Base-by-base conservation (phyloP, 257 asterid genomes). In the Forsythia suspensa region DNA sequence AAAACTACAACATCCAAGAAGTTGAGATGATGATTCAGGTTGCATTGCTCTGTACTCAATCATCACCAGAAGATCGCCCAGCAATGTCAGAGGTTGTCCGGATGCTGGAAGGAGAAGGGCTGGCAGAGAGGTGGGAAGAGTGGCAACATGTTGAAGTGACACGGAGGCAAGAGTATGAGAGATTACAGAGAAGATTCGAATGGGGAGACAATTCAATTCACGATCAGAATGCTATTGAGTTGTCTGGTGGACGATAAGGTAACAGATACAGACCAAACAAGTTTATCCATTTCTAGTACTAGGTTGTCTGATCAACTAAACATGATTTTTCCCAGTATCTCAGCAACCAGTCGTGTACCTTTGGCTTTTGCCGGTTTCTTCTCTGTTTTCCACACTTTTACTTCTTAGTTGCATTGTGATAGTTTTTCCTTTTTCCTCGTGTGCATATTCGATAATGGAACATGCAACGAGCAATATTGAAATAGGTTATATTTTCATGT, bases 11-110 rank as follows among this genome's bases (percentile, higher is more conserved):
- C 82, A 91, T 92, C 57, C 75, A 88, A 2, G 97, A 93, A 80
- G 97, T 95, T 34, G 99, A 95, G 89, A 92, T 90, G 95, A 91
- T 95, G 98, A 91, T 93, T 68, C 96, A 94, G 88, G 97, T 95
- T 8, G 99, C 99, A 3, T 75, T 95, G 24, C 94, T 93, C 1
- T 92, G 99, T 80, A 93, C 99, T 13, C 99, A 95, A 80, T 75
- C 88, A 44, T 90, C 97, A 6, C 96, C 98, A 0, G 98, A 92
- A 80, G 98, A 95, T 18, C 96, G 99, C 1, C 98, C 98, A 1
- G 90, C 92, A n/a, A 94, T 94, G 98, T 94, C 98, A 1, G 97
- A 88, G 78, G 98, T 92, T 13, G 97, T 94, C 16, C 88, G 98
- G 0, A 92, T 94, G 97, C 88, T 94, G 6, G 98, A 92, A 86